phyloP scores from a whole-genome alignment of 78 protist species.

The Salpingoeca rosetta region DNA sequence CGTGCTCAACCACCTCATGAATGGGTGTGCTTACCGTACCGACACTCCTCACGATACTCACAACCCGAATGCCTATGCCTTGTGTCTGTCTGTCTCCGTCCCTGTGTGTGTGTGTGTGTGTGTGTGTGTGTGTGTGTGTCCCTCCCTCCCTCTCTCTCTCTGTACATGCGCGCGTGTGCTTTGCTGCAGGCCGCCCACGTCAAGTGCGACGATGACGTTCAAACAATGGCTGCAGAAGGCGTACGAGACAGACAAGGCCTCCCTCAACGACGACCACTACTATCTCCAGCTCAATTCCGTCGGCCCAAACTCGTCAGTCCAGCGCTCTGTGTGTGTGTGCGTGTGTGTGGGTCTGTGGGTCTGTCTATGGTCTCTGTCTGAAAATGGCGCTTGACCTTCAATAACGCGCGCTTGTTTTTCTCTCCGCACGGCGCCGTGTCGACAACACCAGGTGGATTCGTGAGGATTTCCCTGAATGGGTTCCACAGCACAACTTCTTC shows the following conservation, averaged over 20 bases:
- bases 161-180: too few species aligned
- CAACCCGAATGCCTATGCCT: too few species aligned
- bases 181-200: too few species aligned
- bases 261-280: neutral
- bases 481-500: neutral
- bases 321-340: neutral
- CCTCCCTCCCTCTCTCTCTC: too few species aligned
- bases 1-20: too few species aligned
- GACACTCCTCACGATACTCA: too few species aligned
- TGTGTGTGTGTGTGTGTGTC: too few species aligned
- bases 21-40: too few species aligned
- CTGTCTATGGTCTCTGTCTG: neutral
- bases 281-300: neutral
- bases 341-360: neutral
- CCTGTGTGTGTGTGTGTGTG: too few species aligned
- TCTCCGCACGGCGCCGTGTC: too few species aligned
- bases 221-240: neutral
- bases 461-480: neutral
- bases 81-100: too few species aligned
- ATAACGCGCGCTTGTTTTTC: neutral
- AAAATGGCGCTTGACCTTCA: too few species aligned
- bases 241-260: neutral
- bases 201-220: neutral
- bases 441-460: neutral
- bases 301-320: neutral